Percentiles rank a stretch among this genome's conserved stretches.
These are phyloP conservation scores for Grigorovia jiainica DNA, from an alignment of 805 yeast species.

Conservation along the genomic window DNA sequence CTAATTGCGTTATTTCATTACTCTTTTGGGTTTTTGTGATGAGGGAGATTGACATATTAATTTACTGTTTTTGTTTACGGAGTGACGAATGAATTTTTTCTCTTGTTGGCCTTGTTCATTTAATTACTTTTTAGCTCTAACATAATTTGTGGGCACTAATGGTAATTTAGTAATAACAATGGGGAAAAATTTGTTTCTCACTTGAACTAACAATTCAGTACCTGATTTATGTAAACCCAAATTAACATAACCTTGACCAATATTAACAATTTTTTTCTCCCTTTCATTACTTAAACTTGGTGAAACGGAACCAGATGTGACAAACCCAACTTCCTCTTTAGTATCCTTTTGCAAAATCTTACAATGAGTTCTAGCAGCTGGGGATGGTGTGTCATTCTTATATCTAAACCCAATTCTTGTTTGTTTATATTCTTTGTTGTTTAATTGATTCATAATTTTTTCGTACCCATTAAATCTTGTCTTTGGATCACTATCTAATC, in stretches of 20 bases:
- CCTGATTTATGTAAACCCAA: conserved; percentile 67
- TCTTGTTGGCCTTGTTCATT: no score
- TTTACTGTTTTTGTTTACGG: not conserved
- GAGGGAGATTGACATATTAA: not conserved
- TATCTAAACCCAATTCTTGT: conserved; percentile 64
- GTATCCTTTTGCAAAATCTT: conserved; percentile 51
- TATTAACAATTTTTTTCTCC: conserved; percentile 38
- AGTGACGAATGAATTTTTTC: not conserved
- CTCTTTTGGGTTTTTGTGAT: no score
- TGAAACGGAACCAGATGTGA: conserved; percentile 53
- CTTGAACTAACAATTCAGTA: conserved; percentile 58
- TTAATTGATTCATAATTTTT: conserved; percentile 59
- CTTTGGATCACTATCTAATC: conserved; percentile 31
- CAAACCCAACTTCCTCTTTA: conserved; percentile 42
- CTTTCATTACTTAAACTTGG: conserved; percentile 50
- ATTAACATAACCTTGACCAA: conserved; percentile 84
- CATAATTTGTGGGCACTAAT: conserved; percentile 66
- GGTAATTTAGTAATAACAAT: conserved; percentile 79
- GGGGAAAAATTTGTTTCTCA: conserved; percentile 74
- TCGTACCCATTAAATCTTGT: conserved; percentile 67
- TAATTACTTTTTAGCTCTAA: no score
- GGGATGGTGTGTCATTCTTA: conserved; percentile 79
- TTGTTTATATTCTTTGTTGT: conserved; percentile 47
- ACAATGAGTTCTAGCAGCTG: conserved; percentile 82
- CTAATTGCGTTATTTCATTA: no score